Evolutionary conservation across 257 asterid genomes (phyloP).

Genomic region (Cordia subcordata): DNA sequence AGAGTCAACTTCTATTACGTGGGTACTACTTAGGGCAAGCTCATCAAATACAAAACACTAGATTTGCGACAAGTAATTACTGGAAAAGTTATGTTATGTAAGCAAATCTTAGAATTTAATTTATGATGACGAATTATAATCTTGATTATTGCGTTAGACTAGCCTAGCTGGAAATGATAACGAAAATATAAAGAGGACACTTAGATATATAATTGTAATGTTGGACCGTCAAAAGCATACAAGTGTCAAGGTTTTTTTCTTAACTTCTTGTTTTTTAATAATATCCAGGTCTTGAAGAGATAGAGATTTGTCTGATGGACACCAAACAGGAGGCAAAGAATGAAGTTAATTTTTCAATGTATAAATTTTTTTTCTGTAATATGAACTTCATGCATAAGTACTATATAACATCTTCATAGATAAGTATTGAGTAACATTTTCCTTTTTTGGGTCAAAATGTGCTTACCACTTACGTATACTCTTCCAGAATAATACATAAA

Average conservation of each 20-base stretch:
- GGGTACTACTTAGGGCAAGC: constrained; percentile 47
- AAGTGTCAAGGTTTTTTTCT: not conserved
- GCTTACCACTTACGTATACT: too few relatives aligned
- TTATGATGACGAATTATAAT: constrained; percentile 19
- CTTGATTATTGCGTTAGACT: not conserved
- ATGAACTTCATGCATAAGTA: not conserved
- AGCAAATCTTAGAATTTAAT: constrained; percentile 19
- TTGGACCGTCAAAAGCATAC: not conserved
- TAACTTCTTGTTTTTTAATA: too few relatives aligned
- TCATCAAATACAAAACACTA: constrained; percentile 11
- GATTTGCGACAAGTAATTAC: constrained; percentile 41
- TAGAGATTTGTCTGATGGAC: not conserved
- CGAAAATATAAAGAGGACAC: not conserved
- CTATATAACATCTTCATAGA: too few relatives aligned
- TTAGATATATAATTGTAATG: not conserved
- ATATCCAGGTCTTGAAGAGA: not conserved
- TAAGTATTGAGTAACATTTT: too few relatives aligned
- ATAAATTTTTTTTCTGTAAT: too few relatives aligned
- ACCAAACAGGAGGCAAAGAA: constrained; percentile 27
- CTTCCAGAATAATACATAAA: not conserved
- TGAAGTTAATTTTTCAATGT: too few relatives aligned
- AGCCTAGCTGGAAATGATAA: not conserved
- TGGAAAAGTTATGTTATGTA: constrained; percentile 19
- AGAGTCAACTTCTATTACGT: constrained; percentile 34
- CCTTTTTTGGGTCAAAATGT: too few relatives aligned